Conservation (phyloP, 2,329 filamentous ascomycete species). For the Trichoderma polysporum region DNA sequence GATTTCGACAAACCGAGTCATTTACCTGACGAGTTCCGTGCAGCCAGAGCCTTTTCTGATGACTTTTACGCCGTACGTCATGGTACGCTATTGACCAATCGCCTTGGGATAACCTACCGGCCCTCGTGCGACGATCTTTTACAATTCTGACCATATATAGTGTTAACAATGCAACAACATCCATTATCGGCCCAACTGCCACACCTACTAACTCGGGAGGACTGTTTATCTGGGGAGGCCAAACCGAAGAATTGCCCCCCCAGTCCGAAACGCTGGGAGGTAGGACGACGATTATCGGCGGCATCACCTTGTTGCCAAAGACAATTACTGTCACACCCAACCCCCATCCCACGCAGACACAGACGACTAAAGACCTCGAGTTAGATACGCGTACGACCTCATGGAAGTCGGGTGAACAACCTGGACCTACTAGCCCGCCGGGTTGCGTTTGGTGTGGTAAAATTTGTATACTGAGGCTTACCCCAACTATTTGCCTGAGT, state of each 20-base stretch:
- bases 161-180: neutral
- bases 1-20: neutral
- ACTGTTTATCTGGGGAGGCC: neutral
- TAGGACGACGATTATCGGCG: neutral
- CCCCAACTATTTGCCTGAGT: too few relatives aligned
- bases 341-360: neutral
- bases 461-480: too few relatives aligned
- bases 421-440: neutral
- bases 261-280: neutral
- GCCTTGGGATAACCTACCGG: too few relatives aligned
- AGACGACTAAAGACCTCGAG: neutral
- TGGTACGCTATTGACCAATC: too few relatives aligned
- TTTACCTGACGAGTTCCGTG: neutral
- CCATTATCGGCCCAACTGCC: neutral
- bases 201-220: neutral
- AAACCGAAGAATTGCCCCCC: neutral
- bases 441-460: neutral
- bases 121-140: too few relatives aligned
- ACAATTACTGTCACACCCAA: neutral
- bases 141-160: neutral
- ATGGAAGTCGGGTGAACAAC: neutral
- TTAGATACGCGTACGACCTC: neutral
- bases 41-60: neutral
- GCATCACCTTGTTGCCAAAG: neutral
- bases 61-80: neutral